These are phyloP conservation scores for Zarea fungicola DNA, from an alignment of 2,329 filamentous ascomycete genomes.

Conservation along the genomic window DNA sequence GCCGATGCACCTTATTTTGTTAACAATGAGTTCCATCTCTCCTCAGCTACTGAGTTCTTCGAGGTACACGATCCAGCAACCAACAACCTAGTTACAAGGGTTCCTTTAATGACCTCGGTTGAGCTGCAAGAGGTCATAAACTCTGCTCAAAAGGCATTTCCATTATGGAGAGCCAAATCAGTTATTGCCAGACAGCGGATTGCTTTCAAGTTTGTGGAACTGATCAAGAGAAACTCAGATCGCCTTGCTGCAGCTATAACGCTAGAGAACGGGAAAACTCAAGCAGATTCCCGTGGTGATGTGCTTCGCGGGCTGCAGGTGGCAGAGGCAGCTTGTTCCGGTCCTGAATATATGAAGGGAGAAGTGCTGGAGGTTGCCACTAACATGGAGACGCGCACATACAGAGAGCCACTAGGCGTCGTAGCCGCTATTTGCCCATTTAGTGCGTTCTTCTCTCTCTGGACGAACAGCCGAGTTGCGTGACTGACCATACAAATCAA, in stretches of 20 bases:
- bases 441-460: constrained; percentile 49
- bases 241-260: constrained; percentile 79
- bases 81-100: constrained; percentile 78
- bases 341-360: constrained; percentile 75
- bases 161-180: constrained; percentile 66
- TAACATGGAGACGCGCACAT: constrained; percentile 84
- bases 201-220: constrained; percentile 78
- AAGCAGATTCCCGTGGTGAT: constrained; percentile 76
- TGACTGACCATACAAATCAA: too few species aligned
- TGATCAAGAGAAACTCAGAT: constrained; percentile 83
- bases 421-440: constrained; percentile 83
- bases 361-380: constrained; percentile 81
- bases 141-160: constrained; percentile 71
- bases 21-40: constrained; percentile 71
- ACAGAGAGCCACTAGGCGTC: constrained; percentile 75
- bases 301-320: constrained; percentile 79
- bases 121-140: constrained; percentile 72
- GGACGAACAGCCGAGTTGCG: not conserved
- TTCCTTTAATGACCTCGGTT: constrained; percentile 73
- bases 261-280: constrained; percentile 83
- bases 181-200: constrained; percentile 73
- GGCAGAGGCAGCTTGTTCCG: constrained; percentile 74
- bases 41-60: constrained; percentile 66
- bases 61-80: constrained; percentile 78
- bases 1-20: constrained; percentile 75